A percentile compares a stretch with the other conserved stretches of the same genome.
Conservation (phyloP, 768 basidiomycete genomes). For the Ephemerocybe angulata region DNA sequence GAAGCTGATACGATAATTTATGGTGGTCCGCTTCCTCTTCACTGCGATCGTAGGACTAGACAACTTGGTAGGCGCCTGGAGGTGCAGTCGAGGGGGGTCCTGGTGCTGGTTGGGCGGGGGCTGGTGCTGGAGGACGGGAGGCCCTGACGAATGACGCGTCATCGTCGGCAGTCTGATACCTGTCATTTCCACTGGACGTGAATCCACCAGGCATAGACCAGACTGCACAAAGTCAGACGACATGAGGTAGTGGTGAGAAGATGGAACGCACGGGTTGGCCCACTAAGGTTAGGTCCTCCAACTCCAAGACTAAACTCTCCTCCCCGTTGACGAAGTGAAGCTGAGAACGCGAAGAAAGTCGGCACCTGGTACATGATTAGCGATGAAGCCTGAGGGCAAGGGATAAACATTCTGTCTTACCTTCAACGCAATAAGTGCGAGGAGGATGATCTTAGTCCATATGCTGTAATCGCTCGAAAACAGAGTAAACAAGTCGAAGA, state of each 20-base stretch:
- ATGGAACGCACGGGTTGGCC: constrained; percentile 52
- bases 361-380: constrained; percentile 43
- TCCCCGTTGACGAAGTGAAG: constrained; percentile 56
- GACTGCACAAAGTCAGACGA: constrained; percentile 35
- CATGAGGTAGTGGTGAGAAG: constrained; percentile 3
- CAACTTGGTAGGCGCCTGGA: constrained; percentile 43
- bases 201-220: constrained; percentile 81
- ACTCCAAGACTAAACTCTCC: constrained; percentile 48
- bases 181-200: constrained; percentile 49
- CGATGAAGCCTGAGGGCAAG: not conserved
- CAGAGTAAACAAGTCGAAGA: constrained; percentile 76
- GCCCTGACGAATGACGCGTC: constrained; percentile 29
- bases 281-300: constrained; percentile 42
- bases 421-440: constrained; percentile 59
- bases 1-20: constrained; percentile 5
- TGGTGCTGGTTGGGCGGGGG: constrained; percentile 21
- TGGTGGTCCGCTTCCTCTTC: not conserved
- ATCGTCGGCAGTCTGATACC: constrained; percentile 63
- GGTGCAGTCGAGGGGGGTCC: constrained; percentile 22
- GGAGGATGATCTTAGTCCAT: constrained; percentile 51
- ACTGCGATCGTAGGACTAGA: too few relatives aligned
- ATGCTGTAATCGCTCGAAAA: constrained; percentile 49
- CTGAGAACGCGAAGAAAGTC: constrained; percentile 49
- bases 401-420: constrained; percentile 23
- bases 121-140: constrained; percentile 24